Percentiles rank a stretch among this genome's conserved stretches.
Conservation (phyloP, 2,329 filamentous ascomycete genomes). For the Talaromyces sp. region DNA sequence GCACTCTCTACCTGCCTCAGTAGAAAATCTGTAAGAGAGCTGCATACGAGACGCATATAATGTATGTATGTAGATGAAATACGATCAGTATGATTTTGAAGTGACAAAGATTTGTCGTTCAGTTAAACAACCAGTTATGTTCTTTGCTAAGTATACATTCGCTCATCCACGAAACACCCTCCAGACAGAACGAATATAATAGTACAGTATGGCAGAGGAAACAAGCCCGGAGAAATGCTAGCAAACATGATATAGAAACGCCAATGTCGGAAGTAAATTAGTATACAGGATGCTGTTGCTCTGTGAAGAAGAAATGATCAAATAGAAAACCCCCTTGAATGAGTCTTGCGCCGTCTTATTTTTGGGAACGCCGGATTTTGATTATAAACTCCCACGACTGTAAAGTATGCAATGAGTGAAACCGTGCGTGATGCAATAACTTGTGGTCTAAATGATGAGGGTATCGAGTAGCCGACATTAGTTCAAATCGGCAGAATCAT, state of each 20-base stretch:
- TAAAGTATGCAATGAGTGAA: not conserved
- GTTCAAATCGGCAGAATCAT: conserved; percentile 34
- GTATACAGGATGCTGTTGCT: not conserved
- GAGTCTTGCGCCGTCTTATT: not conserved
- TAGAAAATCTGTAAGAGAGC: no score
- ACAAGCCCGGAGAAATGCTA: not conserved
- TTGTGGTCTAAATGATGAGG: not conserved
- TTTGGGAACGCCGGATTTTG: not conserved
- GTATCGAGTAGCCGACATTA: conserved; percentile 1
- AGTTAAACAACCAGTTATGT: not conserved
- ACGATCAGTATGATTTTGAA: not conserved
- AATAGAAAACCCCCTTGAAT: not conserved
- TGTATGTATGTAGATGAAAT: not conserved
- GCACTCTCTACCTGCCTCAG: no score
- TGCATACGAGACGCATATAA: not conserved
- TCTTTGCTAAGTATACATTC: not conserved
- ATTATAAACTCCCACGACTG: not conserved
- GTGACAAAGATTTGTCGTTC: not conserved
- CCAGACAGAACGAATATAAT: not conserved
- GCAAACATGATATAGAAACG: not conserved
- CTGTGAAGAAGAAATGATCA: not conserved
- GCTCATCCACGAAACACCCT: not conserved
- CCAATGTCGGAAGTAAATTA: not conserved
- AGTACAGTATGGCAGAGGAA: not conserved
- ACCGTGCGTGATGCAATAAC: not conserved